phyloP scores from a whole-genome alignment of 495 filamentous ascomycete species.

The Neurospora sp. region DNA sequence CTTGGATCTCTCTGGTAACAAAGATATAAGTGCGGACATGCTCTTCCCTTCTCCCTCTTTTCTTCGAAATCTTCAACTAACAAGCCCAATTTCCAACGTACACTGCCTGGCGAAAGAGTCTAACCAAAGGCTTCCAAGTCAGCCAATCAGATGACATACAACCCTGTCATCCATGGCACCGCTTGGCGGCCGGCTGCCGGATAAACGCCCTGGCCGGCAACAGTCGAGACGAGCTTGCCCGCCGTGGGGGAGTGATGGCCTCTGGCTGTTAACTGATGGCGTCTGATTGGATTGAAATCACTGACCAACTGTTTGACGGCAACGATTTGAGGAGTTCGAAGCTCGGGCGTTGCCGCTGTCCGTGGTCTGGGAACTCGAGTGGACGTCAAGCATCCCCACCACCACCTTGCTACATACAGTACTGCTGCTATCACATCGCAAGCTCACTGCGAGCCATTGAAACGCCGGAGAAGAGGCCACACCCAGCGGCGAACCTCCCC shows the following conservation, averaged over 20 bases:
- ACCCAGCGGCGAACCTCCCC: neutral
- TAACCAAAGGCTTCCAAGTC: neutral
- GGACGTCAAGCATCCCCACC: conserved; percentile 11
- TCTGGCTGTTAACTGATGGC: neutral
- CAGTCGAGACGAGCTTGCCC: neutral
- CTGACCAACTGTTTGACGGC: neutral
- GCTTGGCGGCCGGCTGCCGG: conserved; percentile 6
- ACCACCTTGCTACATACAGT: neutral
- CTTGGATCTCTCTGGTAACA: neutral
- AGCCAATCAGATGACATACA: conserved; percentile 6
- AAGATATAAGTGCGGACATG: neutral
- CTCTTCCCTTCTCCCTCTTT: neutral
- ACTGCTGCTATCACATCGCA: conserved; percentile 3
- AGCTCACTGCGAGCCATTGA: conserved; percentile 17
- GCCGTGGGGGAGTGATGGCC: neutral
- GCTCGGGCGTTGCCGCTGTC: neutral
- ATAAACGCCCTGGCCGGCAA: conserved; percentile 10
- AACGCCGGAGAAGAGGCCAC: conserved; percentile 19
- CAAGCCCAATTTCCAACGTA: neutral
- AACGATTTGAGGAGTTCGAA: neutral
- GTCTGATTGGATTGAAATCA: neutral
- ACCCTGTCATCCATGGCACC: neutral
- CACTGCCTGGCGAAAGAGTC: neutral
- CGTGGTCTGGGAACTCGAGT: neutral
- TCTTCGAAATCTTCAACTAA: neutral